Base-by-base conservation (phyloP, 352 stramenopile species). In the Pythium utonaiense region DNA sequence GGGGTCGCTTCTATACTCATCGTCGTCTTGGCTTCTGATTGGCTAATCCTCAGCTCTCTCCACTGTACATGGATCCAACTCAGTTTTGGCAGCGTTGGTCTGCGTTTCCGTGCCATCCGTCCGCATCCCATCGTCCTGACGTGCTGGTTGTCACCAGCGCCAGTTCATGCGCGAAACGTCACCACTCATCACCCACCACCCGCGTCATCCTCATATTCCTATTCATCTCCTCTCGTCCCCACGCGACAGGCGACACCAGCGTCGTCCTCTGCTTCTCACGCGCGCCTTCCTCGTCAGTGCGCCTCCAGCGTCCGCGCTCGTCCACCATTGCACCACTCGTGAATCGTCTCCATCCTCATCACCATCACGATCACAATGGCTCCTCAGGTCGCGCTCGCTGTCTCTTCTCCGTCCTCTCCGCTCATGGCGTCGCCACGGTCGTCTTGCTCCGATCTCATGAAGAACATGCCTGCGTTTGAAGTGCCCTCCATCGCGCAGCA, bases 401-500 rank as follows among this genome's bases (percentile, higher is more conserved):
- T 36, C 25, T 8, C n/a, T n/a, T n/a, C 44, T 14, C 38, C 38
- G 16, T 45, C 45, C 19, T 55, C 33, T 22, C 50, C 21, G 8
- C 16, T 27, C 16, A 27, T 49, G 56, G 45, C 38, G 21, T 51
- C 65, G 56, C 52, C 22, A 55, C 48, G 45, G 2, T 41, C 61
- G 6, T 42, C 47, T 30, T 38, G 33, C 44, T 53, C 53, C 34
- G 41, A 40, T 27, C 44, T 69, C 22, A 53, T 53, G 40, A 60
- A 52, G 50, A 60, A 50, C 12, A 40, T 64, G 12, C 55, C 57
- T 12, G 33, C 56, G 7, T 59, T 64, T 34, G 42, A 63, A 21
- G 64, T 63, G 36, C 58, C 53, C 7, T 70, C 71, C 14, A 61
- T 88, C 22, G 60, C 66, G 13, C 75, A 78, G 60, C 80, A 88